These are phyloP conservation scores for Clarireedia sp. DNA, from an alignment of 2,329 filamentous ascomycete genomes.

Conservation along the genomic window DNA sequence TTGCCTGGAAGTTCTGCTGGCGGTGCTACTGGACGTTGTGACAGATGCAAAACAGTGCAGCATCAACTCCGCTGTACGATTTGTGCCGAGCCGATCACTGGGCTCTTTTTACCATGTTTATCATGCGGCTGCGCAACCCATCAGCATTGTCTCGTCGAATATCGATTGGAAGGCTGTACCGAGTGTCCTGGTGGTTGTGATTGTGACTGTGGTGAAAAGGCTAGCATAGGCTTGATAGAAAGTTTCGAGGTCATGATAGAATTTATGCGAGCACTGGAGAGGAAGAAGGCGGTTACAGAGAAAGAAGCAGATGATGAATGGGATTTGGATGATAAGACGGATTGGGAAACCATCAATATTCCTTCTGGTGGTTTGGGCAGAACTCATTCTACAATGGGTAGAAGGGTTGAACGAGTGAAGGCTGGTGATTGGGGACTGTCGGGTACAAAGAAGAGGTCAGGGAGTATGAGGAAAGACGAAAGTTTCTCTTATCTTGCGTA, in stretches of 20 bases:
- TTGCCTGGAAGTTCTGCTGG: slow-evolving; percentile 32
- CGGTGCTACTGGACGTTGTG: slow-evolving; percentile 42
- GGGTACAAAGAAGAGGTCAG: slow-evolving; percentile 23
- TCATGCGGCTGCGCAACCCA: slow-evolving; percentile 56
- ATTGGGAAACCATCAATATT: slow-evolving; percentile 22
- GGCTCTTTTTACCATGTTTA: slow-evolving; percentile 53
- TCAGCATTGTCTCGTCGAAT: slow-evolving; percentile 39
- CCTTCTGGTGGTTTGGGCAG: slow-evolving; percentile 18
- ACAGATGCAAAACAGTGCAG: slow-evolving; percentile 46
- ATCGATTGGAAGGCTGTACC: slow-evolving; percentile 34
- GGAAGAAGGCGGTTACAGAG: slow-evolving; percentile 10
- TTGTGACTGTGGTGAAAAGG: slow-evolving; percentile 52
- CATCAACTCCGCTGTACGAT: slow-evolving; percentile 53
- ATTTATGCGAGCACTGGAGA: slow-evolving; percentile 18
- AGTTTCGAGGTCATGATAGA: slow-evolving; percentile 43
- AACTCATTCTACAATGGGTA: slow-evolving; percentile 24
- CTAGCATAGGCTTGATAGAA: slow-evolving; percentile 49
- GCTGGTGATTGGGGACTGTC: slow-evolving; percentile 23
- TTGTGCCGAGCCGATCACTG: slow-evolving; percentile 52
- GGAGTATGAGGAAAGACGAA: slow-evolving; percentile 26
- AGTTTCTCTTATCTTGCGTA: slow-evolving; percentile 7
- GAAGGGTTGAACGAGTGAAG: slow-evolving; percentile 24
- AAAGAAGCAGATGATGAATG: slow-evolving; percentile 19
- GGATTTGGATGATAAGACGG: slow-evolving; percentile 19
- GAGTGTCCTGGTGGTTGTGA: slow-evolving; percentile 57